Conservation (phyloP, 352 stramenopile genomes). For the Globisporangium recalcitrans region DNA sequence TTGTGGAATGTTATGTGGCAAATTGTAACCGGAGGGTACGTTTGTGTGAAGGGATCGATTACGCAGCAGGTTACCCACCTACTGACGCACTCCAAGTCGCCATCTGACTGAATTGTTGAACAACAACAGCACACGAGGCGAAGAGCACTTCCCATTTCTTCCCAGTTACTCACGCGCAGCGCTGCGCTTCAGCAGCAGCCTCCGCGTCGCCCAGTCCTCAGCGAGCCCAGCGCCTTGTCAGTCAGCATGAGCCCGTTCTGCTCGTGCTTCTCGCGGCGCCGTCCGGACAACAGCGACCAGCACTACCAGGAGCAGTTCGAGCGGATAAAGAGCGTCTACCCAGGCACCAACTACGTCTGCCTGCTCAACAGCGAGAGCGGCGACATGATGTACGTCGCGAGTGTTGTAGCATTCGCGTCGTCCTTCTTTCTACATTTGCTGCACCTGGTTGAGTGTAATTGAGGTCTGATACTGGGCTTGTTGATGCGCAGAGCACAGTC, state of each 20-base stretch:
- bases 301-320: slow-evolving; percentile 77
- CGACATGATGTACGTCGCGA: slow-evolving; percentile 69
- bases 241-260: slow-evolving; percentile 52
- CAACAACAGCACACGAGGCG: not conserved
- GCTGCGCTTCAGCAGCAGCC: not conserved
- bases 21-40: not conserved
- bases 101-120: slow-evolving; percentile 6
- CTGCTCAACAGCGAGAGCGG: slow-evolving; percentile 67
- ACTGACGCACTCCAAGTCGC: slow-evolving; percentile 3
- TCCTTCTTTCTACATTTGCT: not conserved
- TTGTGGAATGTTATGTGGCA: not conserved
- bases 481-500: slow-evolving; percentile 49
- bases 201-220: not conserved
- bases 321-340: slow-evolving; percentile 63
- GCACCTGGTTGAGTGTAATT: not conserved
- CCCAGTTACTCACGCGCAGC: not conserved
- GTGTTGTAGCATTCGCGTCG: not conserved
- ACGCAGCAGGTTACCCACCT: not conserved
- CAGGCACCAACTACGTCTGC: slow-evolving; percentile 77
- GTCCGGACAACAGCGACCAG: slow-evolving; percentile 40
- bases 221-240: not conserved
- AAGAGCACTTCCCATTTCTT: slow-evolving; percentile 2
- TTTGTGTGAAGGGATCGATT: not conserved
- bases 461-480: not conserved
- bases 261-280: slow-evolving; percentile 64